These are phyloP conservation scores for Vanilla planifolia DNA, from an alignment of 106 monocot species.

Conservation along the genomic window DNA sequence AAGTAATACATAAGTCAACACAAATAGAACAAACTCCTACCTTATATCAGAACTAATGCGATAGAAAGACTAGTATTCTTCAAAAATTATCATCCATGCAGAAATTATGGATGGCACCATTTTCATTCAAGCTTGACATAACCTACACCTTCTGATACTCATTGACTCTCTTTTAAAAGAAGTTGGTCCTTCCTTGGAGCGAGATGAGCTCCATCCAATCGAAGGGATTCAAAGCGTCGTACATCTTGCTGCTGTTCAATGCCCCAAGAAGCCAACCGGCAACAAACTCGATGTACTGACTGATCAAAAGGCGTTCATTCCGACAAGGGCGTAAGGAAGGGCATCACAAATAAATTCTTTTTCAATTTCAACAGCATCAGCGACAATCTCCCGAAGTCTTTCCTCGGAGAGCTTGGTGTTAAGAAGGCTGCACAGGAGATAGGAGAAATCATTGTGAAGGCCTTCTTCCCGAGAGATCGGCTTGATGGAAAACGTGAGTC, in stretches of 20 bases:
- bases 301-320: conserved; percentile 57
- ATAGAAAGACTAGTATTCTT: too few relatives aligned
- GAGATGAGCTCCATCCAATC: conserved; percentile 61
- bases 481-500: conserved; percentile 62
- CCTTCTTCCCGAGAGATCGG: conserved; percentile 92
- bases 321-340: conserved; percentile 49
- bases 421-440: conserved; percentile 56
- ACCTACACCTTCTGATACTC: conserved; percentile 72
- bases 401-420: conserved; percentile 40
- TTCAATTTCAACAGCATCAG: conserved; percentile 76
- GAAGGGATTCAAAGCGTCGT: conserved; percentile 39
- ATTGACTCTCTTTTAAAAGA: conserved; percentile 54
- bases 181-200: conserved; percentile 69
- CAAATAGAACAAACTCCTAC: too few relatives aligned
- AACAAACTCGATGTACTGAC: conserved; percentile 47
- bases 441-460: conserved; percentile 88
- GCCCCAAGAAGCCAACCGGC: conserved; percentile 35
- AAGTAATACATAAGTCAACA: too few relatives aligned
- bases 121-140: conserved; percentile 46
- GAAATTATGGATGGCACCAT: conserved; percentile 33
- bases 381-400: conserved; percentile 38
- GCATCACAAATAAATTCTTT: conserved; percentile 75
- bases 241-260: conserved; percentile 30
- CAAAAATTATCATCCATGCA: conserved; percentile 67
- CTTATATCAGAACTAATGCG: too few relatives aligned